Evolutionary conservation across 768 basidiomycete genomes (phyloP).

Genomic region (Phlebiopsis gigantea): DNA sequence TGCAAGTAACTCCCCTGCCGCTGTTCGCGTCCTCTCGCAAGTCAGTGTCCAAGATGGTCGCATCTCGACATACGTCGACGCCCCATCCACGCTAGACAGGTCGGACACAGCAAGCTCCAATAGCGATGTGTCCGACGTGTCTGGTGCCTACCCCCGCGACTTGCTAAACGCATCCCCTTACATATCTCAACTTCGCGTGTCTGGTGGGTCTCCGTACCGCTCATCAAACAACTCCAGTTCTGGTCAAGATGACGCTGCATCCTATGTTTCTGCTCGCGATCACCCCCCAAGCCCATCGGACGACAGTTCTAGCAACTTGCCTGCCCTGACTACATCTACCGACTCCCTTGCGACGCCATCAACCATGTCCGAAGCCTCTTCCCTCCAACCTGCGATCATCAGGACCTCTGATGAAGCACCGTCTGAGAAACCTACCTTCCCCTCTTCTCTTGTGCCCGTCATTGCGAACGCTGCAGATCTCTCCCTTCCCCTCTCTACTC

Average conservation of each 20-base stretch:
- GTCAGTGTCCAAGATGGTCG: neutral
- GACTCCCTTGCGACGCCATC: conserved; percentile 57
- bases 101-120: neutral
- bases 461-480: conserved; percentile 9
- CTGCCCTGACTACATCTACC: conserved; percentile 47
- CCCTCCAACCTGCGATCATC: conserved; percentile 8
- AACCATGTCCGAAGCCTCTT: conserved; percentile 43
- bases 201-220: conserved; percentile 4
- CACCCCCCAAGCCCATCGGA: conserved; percentile 32
- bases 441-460: neutral
- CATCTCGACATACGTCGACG: neutral
- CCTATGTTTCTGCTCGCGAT: conserved; percentile 26
- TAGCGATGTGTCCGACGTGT: conserved; percentile 4
- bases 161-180: neutral
- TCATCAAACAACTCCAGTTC: conserved; percentile 7
- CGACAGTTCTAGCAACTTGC: conserved; percentile 30
- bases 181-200: conserved; percentile 4
- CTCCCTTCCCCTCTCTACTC: conserved; percentile 6
- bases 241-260: conserved; percentile 21
- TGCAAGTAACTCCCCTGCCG: neutral
- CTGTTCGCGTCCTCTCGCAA: neutral
- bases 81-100: neutral
- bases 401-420: neutral
- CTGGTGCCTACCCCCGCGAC: neutral
- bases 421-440: neutral